phyloP scores from a whole-genome alignment of 202 grass and related monocot genomes.

The Cymbopogon flexuosus region DNA sequence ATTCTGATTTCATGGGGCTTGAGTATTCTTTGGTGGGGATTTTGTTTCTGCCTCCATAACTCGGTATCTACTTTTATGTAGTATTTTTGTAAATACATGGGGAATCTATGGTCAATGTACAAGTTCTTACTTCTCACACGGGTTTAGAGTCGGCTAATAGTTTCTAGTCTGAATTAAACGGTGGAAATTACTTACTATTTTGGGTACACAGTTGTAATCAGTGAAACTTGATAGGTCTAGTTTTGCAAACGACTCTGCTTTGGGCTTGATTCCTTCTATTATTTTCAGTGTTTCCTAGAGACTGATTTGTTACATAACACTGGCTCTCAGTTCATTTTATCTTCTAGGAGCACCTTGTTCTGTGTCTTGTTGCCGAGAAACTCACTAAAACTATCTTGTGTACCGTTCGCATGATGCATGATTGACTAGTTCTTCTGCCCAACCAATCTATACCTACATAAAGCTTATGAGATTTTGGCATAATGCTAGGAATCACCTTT shows the following conservation, averaged over 20 bases:
- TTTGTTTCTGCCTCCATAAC: background rate
- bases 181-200: background rate
- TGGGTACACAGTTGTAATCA: background rate
- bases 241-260: background rate
- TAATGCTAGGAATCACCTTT: background rate
- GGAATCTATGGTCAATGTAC: background rate
- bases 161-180: slow-evolving; percentile 1
- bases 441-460: background rate
- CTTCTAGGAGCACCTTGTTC: background rate
- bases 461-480: background rate
- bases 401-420: background rate
- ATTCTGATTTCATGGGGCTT: background rate
- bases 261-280: background rate
- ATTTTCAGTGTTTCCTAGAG: background rate
- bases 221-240: background rate
- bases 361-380: background rate
- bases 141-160: background rate
- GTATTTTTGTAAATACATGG: background rate
- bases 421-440: background rate
- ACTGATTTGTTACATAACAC: slow-evolving; percentile 9
- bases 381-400: background rate
- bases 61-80: background rate
- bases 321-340: background rate
- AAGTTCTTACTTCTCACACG: background rate
- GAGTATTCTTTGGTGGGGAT: background rate